Percentiles rank a stretch among this genome's conserved stretches.
phyloP scores from a whole-genome alignment of 2,329 filamentous ascomycete species.

The Chaetomium sp. region DNA sequence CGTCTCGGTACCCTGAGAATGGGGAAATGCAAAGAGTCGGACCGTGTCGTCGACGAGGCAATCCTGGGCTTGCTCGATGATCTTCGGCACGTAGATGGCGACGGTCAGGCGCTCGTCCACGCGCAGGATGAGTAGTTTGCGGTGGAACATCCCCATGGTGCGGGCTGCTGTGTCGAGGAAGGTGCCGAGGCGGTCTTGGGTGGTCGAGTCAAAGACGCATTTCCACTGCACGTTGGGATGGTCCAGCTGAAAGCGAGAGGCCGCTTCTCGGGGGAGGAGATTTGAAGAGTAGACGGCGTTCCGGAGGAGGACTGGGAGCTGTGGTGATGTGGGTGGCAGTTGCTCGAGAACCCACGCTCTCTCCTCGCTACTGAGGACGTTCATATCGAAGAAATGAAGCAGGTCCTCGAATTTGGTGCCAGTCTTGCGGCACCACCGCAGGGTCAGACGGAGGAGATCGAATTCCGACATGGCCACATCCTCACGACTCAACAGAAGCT shows the following conservation, averaged over 20 bases:
- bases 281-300: slow-evolving; percentile 34
- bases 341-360: slow-evolving; percentile 32
- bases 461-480: slow-evolving; percentile 33
- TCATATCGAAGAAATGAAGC: slow-evolving; percentile 29
- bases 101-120: slow-evolving; percentile 33
- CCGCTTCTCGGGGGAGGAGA: slow-evolving; percentile 28
- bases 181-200: slow-evolving; percentile 30
- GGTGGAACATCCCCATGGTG: slow-evolving; percentile 32
- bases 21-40: slow-evolving; percentile 34
- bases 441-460: slow-evolving; percentile 30
- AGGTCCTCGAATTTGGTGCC: slow-evolving; percentile 24
- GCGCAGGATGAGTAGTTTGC: slow-evolving; percentile 33
- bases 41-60: slow-evolving; percentile 30
- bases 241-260: slow-evolving; percentile 29
- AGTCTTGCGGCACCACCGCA: slow-evolving; percentile 31
- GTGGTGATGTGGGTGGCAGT: slow-evolving; percentile 25
- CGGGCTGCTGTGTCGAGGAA: slow-evolving; percentile 30
- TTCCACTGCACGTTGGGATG: slow-evolving; percentile 34
- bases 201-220: slow-evolving; percentile 29
- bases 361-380: slow-evolving; percentile 28
- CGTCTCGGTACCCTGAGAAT: slow-evolving; percentile 30
- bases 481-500: slow-evolving; percentile 30
- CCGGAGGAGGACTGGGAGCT: slow-evolving; percentile 27
- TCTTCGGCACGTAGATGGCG: slow-evolving; percentile 34
- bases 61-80: slow-evolving; percentile 30